A percentile compares a stretch with the other conserved stretches of the same genome.
Evolutionary conservation across 2,329 filamentous ascomycete genomes (phyloP).

Genomic region (Stemphylium lycopersici): DNA sequence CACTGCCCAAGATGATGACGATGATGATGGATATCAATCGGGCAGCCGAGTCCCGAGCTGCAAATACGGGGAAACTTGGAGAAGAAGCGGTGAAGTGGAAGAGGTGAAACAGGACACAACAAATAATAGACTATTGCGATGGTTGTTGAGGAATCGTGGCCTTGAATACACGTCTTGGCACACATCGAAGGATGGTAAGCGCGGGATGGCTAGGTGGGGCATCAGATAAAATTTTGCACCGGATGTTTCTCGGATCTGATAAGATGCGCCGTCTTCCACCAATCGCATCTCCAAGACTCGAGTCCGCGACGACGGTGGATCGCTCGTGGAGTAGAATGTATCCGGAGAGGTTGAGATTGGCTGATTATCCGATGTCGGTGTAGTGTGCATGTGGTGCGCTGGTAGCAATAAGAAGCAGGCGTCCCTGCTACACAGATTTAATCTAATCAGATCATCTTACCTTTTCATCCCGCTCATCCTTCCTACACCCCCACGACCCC

Average conservation of each 20-base stretch:
- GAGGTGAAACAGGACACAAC: background rate
- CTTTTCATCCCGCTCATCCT: slow-evolving; percentile 3
- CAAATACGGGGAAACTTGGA: background rate
- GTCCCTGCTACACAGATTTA: background rate
- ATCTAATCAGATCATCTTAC: slow-evolving; percentile 49
- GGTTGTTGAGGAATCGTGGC: background rate
- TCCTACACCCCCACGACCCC: slow-evolving; percentile 5
- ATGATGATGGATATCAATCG: too few relatives aligned
- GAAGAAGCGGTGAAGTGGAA: background rate
- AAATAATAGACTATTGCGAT: background rate
- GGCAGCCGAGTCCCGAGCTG: too few relatives aligned
- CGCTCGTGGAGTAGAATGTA: background rate
- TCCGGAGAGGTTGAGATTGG: background rate
- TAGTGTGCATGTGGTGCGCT: background rate
- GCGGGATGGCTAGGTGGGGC: slow-evolving; percentile 2
- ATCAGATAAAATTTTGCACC: slow-evolving; percentile 21
- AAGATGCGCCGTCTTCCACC: background rate
- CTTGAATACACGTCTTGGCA: background rate
- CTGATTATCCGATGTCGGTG: slow-evolving; percentile 23
- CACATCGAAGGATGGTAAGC: background rate
- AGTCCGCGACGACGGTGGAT: slow-evolving; percentile 9
- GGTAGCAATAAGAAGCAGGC: slow-evolving; percentile 14
- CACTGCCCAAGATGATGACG: too few relatives aligned
- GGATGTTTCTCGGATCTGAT: slow-evolving; percentile 14
- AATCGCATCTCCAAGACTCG: background rate